Conservation (phyloP, 345 rosid species). For the Eucalyptus marginata region DNA sequence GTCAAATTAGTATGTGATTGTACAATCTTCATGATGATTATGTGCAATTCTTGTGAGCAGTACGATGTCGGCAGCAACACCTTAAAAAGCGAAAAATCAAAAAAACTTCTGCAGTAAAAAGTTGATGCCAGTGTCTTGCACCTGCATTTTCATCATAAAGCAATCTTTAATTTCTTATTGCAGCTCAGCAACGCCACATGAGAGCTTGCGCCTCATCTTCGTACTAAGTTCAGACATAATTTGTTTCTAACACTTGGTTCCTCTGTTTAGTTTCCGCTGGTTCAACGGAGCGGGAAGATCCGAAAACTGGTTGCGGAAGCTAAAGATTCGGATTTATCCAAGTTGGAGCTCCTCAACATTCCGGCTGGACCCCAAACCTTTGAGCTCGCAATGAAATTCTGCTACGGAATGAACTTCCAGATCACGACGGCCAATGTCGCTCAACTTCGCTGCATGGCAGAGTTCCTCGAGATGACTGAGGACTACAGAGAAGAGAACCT, state of each 20-base stretch:
- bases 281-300: slow-evolving; percentile 72
- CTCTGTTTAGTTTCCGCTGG: slow-evolving; percentile 68
- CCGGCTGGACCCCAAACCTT: slow-evolving; percentile 73
- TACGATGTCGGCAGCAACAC: neutral
- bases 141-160: neutral
- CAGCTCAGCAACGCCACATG: neutral
- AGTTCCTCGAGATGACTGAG: slow-evolving; percentile 80
- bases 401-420: slow-evolving; percentile 87
- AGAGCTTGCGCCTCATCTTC: neutral
- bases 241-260: neutral
- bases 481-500: slow-evolving; percentile 67
- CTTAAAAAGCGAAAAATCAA: neutral
- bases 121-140: neutral
- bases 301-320: slow-evolving; percentile 53
- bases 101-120: neutral
- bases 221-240: neutral
- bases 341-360: slow-evolving; percentile 41
- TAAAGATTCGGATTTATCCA: slow-evolving; percentile 34
- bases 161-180: neutral
- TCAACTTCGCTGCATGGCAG: slow-evolving; percentile 57
- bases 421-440: slow-evolving; percentile 61
- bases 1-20: neutral
- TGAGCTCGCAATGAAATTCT: slow-evolving; percentile 84
- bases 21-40: neutral
- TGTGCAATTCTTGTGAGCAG: neutral